Base-by-base conservation (phyloP, 1,284 basidiomycete genomes). In the Hypsizygus ulmarius region DNA sequence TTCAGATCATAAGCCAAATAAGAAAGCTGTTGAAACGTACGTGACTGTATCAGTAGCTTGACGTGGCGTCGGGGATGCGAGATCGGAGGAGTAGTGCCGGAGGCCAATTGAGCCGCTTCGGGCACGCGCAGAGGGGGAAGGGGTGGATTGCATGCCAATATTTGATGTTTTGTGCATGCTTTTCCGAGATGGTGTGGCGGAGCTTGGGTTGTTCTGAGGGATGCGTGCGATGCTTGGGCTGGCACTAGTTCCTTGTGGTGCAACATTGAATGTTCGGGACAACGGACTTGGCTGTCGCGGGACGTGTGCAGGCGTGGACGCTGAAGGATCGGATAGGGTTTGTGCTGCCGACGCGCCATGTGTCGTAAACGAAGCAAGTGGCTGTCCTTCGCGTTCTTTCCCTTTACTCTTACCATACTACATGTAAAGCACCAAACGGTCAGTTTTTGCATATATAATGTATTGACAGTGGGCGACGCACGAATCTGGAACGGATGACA, bases 401-500 rank as follows among this genome's bases (percentile, higher is more conserved):
- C 79, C 79, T 60, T 82, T 84, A 59, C 70, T 68, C 66, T 78
- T 84, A 51, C 82, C 81, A 61, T 84, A 85, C 84, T 87, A 51
- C 38, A 52, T 38, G 35, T 39, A 45, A 49, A 50, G 39, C 45
- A 36, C 36, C 36, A 39, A 44, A 30, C 12, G 25, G 40, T 45
- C 21, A 53, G 50, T 34, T 46, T 46, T 51, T 51, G 52, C 50
- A 43, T 47, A 53, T 50, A 50, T 54, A 54, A 50, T 53, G 53
- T 47, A 32, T 11, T 49, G 18, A 15, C 49, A 53, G 52, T 21
- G 15, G n/a, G 38, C 45, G 35, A 79, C 84, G 62, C 63, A 88
- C 86, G 59, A 88, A 84, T 68, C 84, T 75, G 56, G 86, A 85
- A 59, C 86, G 84, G 54, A 88, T 80, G 60, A 82, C 78, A 53